Evolutionary conservation across 129 eudicot genomes (phyloP).

Genomic region (Escallonia rubra): DNA sequence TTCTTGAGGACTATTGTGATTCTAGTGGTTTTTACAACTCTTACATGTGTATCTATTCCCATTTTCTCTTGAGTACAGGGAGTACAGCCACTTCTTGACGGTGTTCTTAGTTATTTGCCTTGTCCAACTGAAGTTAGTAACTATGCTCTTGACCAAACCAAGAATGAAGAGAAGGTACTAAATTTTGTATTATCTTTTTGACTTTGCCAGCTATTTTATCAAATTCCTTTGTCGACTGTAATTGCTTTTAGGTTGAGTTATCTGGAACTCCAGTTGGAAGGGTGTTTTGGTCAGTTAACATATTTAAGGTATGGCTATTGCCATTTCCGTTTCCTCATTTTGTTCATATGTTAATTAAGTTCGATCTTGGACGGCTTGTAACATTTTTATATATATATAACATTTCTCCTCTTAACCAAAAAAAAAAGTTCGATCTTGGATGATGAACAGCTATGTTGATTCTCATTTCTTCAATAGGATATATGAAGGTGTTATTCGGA

Average conservation of each 20-base stretch:
- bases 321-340: not conserved
- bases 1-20: no score
- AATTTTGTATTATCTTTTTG: not conserved
- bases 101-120: slow-evolving; percentile 85
- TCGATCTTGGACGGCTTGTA: no score
- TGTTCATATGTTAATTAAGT: not conserved
- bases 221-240: slow-evolving; percentile 1
- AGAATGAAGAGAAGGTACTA: slow-evolving; percentile 85
- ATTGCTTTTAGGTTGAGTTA: slow-evolving; percentile 49
- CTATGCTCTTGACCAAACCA: slow-evolving; percentile 91
- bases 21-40: no score
- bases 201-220: not conserved
- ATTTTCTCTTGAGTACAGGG: slow-evolving; percentile 47
- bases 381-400: no score
- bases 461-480: slow-evolving; percentile 36
- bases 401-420: no score
- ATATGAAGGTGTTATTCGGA: slow-evolving; percentile 85
- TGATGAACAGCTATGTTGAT: slow-evolving; percentile 4
- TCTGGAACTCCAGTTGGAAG: slow-evolving; percentile 93
- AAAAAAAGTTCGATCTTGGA: slow-evolving; percentile 6
- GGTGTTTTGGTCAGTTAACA: slow-evolving; percentile 83
- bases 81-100: slow-evolving; percentile 95
- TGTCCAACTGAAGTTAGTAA: slow-evolving; percentile 90
- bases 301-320: slow-evolving; percentile 57
- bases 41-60: not conserved